phyloP scores from a whole-genome alignment of 2,329 filamentous ascomycete species.

The Verticillium alfalfae region DNA sequence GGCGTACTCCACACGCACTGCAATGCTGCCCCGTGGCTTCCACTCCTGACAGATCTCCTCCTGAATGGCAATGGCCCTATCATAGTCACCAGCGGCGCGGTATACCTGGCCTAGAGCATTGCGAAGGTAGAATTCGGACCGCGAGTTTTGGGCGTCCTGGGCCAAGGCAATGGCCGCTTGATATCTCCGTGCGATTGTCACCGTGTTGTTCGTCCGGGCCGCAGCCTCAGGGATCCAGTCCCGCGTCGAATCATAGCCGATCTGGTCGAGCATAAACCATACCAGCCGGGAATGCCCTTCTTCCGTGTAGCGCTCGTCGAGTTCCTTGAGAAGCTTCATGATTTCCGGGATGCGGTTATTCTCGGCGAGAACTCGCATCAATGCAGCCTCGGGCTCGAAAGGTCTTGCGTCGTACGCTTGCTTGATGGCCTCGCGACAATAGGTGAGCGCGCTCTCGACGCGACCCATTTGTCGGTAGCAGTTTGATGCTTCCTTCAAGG shows the following conservation, averaged over 20 bases:
- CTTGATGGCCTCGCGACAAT: conserved; percentile 29
- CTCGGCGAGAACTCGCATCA: conserved; percentile 27
- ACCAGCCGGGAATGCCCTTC: conserved; percentile 20
- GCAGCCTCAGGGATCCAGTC: conserved; percentile 37
- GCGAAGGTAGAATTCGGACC: conserved; percentile 29
- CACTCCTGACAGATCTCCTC: conserved; percentile 30
- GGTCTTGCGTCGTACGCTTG: conserved; percentile 19
- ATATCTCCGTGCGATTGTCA: conserved; percentile 22
- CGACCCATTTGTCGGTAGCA: conserved; percentile 27
- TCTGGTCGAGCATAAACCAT: conserved; percentile 27
- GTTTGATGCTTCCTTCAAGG: conserved; percentile 29
- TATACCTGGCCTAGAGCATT: conserved; percentile 28
- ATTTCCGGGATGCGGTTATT: conserved; percentile 29
- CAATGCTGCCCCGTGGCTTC: conserved; percentile 30
- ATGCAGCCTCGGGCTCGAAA: conserved; percentile 30
- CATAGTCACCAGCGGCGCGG: conserved; percentile 25
- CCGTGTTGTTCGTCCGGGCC: conserved; percentile 23
- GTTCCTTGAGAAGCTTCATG: conserved; percentile 25
- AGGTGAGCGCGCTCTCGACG: conserved; percentile 23
- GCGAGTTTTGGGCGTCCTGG: conserved; percentile 24
- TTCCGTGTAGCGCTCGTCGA: conserved; percentile 20
- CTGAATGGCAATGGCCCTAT: conserved; percentile 26
- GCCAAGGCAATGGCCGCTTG: conserved; percentile 25
- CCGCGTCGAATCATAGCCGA: conserved; percentile 20
- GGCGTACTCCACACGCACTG: conserved; percentile 30